Evolutionary conservation across 192 early-diverging fungal genomes (phyloP).

Genomic region (Diversispora epigaea): DNA sequence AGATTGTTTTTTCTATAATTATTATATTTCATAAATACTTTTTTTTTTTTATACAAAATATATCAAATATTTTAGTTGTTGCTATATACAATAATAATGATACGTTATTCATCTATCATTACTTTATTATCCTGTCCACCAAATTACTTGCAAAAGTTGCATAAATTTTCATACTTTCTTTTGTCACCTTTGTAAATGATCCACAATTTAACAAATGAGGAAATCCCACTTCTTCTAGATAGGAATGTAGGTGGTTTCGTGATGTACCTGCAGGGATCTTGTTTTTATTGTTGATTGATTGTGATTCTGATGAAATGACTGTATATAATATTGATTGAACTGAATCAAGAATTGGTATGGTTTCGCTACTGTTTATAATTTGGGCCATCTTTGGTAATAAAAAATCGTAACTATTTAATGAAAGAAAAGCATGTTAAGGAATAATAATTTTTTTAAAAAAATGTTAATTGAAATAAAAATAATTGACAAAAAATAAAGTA

Average conservation of each 20-base stretch:
- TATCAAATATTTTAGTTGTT: too few species aligned
- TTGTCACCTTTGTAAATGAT: constrained; percentile 45
- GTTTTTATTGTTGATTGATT: too few species aligned
- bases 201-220: constrained; percentile 48
- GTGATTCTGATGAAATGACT: constrained; percentile 47
- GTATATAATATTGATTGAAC: constrained; percentile 73
- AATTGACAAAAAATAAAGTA: background rate
- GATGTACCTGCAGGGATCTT: too few species aligned
- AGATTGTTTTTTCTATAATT: too few species aligned
- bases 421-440: background rate
- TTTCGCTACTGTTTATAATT: constrained; percentile 64
- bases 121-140: constrained; percentile 50
- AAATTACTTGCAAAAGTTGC: constrained; percentile 52
- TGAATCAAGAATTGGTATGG: constrained; percentile 62
- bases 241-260: constrained; percentile 5
- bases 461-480: background rate
- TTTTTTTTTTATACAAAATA: too few species aligned
- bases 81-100: too few species aligned
- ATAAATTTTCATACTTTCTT: constrained; percentile 38
- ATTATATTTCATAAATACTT: too few species aligned
- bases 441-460: constrained; percentile 30
- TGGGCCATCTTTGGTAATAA: constrained; percentile 74
- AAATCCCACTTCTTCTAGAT: constrained; percentile 57
- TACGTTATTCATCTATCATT: background rate
- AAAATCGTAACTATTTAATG: constrained; percentile 59